Evolutionary conservation across 192 early-diverging fungal genomes (phyloP), one percentile per base, ranked within the genome.

Genomic region (Bifiguratus adelaidae): DNA sequence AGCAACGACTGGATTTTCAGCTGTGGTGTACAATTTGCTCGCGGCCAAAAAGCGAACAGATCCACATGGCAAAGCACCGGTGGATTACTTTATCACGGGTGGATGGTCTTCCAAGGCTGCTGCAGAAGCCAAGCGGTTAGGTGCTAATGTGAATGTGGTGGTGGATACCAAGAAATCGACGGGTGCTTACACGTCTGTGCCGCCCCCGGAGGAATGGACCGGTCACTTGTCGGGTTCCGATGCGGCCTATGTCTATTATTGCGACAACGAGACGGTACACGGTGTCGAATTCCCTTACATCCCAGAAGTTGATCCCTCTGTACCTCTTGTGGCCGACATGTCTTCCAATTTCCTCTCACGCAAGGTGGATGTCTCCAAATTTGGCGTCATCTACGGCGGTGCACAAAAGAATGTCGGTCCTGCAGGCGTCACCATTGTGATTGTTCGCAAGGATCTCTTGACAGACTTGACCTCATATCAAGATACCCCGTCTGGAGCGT

Each of bases 211-310:
- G 6, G 69, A 78, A 40, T 93, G 87, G 90, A n/a, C n/a, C n/a
- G n/a, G n/a, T n/a, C 63, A 71, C 4, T 75, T 85, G 26, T 70
- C 75, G 13, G 71, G 67, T 30, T 60, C 80, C 4, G 68, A 86
- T 45, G 81, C 86, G 12, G 84, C 89, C 21, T 99, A 83, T 53
- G 79, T 96, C 8, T 99, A 92, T 61, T 95, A 94, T 61, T 94
- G 91, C 70, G 88, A 92, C 60, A 99, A 99, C 62, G 96, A 99
- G 65, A 99, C 96, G 1, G 83, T 99, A 32, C 88, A 99, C 53
- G 96, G 96, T 18, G 83, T 97, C 25, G 91, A 97, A 64, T 83
- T 87, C 52, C 59, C 63, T 9, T 53, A 44, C 22, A 58, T 80
- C 3, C 79, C 83, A 7, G 55, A 73, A 7, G 34, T 67, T 5